phyloP scores from a whole-genome alignment of 441 rosid genomes.

The Pelargonium exstipulatum region DNA sequence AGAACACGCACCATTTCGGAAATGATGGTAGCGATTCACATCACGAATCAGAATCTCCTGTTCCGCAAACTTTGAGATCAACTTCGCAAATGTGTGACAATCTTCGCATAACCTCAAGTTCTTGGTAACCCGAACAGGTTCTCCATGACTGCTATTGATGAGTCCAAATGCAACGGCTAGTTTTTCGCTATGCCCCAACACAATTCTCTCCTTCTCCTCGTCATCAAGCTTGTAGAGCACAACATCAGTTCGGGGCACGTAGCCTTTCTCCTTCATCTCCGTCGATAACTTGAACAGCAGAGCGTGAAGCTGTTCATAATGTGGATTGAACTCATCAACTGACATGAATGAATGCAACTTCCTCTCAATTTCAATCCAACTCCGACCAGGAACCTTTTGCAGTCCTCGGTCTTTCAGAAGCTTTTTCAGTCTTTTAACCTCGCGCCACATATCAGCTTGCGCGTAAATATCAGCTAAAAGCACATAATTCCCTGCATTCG shows the following conservation, averaged over 20 bases:
- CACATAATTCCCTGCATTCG: slow-evolving; percentile 60
- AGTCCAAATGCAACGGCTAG: slow-evolving; percentile 83
- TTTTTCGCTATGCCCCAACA: slow-evolving; percentile 82
- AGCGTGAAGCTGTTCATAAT: slow-evolving; percentile 58
- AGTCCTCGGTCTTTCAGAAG: slow-evolving; percentile 40
- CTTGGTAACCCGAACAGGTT: slow-evolving; percentile 68
- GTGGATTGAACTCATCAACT: slow-evolving; percentile 63
- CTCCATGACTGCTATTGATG: slow-evolving; percentile 54
- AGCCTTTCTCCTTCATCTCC: slow-evolving; percentile 81
- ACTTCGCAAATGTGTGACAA: slow-evolving; percentile 72
- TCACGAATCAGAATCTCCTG: slow-evolving; percentile 76
- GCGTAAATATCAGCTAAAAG: slow-evolving; percentile 56
- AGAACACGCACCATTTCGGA: slow-evolving; percentile 67
- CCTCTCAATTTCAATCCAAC: slow-evolving; percentile 52
- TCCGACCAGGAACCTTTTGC: slow-evolving; percentile 51
- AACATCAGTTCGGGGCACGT: slow-evolving; percentile 62
- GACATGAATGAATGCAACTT: slow-evolving; percentile 56
- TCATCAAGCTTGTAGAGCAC: slow-evolving; percentile 72
- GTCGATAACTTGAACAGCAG: slow-evolving; percentile 48
- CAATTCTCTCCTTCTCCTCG: slow-evolving; percentile 67
- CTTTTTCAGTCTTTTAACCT: slow-evolving; percentile 53
- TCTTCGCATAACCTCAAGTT: slow-evolving; percentile 82
- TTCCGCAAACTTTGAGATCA: slow-evolving; percentile 58
- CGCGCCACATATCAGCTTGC: slow-evolving; percentile 55
- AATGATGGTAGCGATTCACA: slow-evolving; percentile 79